Conservation (phyloP, 306 rosid species). For the Quercus ilex region DNA sequence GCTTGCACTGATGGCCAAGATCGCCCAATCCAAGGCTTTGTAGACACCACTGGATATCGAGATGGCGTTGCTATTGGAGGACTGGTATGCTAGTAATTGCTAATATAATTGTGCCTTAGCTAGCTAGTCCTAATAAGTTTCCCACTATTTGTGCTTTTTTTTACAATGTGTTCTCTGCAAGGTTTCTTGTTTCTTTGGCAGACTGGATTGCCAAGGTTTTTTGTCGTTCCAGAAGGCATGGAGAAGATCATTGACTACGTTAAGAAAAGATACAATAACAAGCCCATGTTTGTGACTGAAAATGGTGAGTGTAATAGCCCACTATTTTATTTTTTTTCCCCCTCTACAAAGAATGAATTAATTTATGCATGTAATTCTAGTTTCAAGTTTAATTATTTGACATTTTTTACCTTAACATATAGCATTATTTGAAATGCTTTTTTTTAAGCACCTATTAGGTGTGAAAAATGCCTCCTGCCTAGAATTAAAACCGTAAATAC, state of each 20-base stretch:
- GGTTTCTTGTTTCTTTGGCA: slow-evolving; percentile 9
- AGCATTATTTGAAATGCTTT: too few species aligned
- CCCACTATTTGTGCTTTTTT: background rate
- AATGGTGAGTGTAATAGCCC: slow-evolving; percentile 39
- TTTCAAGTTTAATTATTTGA: slow-evolving; percentile 2
- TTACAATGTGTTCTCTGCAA: background rate
- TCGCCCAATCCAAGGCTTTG: slow-evolving; percentile 47
- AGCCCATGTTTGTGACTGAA: slow-evolving; percentile 61
- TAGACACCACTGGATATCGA: slow-evolving; percentile 23
- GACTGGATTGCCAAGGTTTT: slow-evolving; percentile 49
- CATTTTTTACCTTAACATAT: background rate
- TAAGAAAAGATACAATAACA: slow-evolving; percentile 46
- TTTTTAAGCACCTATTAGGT: too few species aligned
- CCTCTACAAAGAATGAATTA: too few species aligned
- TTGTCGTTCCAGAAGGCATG: slow-evolving; percentile 65
- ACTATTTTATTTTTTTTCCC: background rate
- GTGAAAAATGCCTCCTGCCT: too few species aligned
- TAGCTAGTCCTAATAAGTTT: background rate
- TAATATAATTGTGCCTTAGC: slow-evolving; percentile 4
- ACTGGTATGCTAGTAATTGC: slow-evolving; percentile 10
- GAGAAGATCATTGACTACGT: slow-evolving; percentile 49
- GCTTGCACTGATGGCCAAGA: slow-evolving; percentile 31
- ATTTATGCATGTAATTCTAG: background rate
- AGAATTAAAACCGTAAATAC: too few species aligned
- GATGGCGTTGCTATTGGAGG: slow-evolving; percentile 63